Base-by-base conservation (phyloP, 768 basidiomycete species). In the Mycena pura region DNA sequence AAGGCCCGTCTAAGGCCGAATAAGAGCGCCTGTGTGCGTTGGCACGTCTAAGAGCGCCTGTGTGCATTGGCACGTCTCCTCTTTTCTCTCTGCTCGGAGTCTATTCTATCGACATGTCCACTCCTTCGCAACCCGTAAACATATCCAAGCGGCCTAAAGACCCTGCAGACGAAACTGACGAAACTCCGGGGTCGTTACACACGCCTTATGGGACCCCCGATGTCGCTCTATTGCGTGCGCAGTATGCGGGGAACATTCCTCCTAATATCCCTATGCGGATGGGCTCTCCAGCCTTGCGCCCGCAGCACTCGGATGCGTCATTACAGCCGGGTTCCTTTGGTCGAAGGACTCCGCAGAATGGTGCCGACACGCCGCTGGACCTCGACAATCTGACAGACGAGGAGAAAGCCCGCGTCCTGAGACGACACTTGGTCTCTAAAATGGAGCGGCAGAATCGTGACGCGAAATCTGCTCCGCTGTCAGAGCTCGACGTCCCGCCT, bases 371-470 rank as follows among this genome's bases (percentile, higher is more conserved):
- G 14, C 71, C 72, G 57, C 75, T 65, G 56, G 80, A 82, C 61
- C 68, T 90, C 14, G 89, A 91, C 21, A 85, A 82, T 24, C 76
- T 94, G 25, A 82, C 91, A 0, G 89, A 90, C 21, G 92, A 93
- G 63, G 92, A 95, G 70, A 97, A 94, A 77, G 89, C 88, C 3
- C 86, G 84, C 68, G 85, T 97, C 2, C 75, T 98, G 17, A 79
- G 90, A 47, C 84, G 87, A 56, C 95, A 97, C 75, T 81, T 98
- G 17, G 89, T 95, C 11, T 84, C 87, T 8, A 86, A 85, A 27
- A 86, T 90, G 43, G 89, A 93, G 62, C 80, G 89, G n/a, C 73
- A 77, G 52, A 73, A 70, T 13, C 71, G 69, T 39, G 66, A 60
- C 40, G 68, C 67, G 15, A 74, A 72, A 63, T 74, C 72, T 6